Evolutionary conservation across 2,329 filamentous ascomycete species (phyloP), one percentile per base, ranked within the genome.

Genomic region (Orbilia blumenaviensis): DNA sequence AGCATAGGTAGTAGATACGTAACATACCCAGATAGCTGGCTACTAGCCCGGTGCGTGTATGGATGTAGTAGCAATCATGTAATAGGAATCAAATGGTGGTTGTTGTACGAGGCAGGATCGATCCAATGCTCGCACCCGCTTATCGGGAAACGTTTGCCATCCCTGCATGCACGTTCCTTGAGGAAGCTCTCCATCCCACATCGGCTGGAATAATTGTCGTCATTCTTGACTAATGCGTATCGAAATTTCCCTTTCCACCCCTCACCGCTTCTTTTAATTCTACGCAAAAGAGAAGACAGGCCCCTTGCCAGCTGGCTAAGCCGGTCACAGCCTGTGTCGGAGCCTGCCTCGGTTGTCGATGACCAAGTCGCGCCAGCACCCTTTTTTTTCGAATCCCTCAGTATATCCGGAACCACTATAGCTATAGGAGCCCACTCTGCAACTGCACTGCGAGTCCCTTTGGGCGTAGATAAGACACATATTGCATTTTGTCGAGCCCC

Each of bases 131-230:
- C 48, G 56, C 32, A 44, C 66, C 66, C 66, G 66, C 66, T 71
- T 71, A 63, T 71, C 66, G 56, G 66, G 66, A 60, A 46, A 41
- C 63, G 41, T 58, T 34, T 56, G 25, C 48, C 12, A 69, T 69
- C 66, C 66, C 66, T 69, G 66, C 66, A 62, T 69, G 66, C 66
- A 69, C 44, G 52, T 68, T 68, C 36, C 66, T 27, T 52, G 61
- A 46, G 36, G 61, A 64, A 64, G 61, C 41, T 25, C 34, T 48
- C 50, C 56, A 71, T 62, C 56, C 36, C 66, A 71, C 56, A 62
- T 71, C 46, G 66, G 34, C 25, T 62, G 46, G 58, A 66, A 71
- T 71, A 71, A 44, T 71, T 71, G 66, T 71, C 66, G 66, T 71
- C 66, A 71, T 71, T 71, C 66, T 71, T 71, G 66, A 62, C 56